Evolutionary conservation across 257 asterid species (phyloP).

Genomic region (Phtheirospermum japonicum): DNA sequence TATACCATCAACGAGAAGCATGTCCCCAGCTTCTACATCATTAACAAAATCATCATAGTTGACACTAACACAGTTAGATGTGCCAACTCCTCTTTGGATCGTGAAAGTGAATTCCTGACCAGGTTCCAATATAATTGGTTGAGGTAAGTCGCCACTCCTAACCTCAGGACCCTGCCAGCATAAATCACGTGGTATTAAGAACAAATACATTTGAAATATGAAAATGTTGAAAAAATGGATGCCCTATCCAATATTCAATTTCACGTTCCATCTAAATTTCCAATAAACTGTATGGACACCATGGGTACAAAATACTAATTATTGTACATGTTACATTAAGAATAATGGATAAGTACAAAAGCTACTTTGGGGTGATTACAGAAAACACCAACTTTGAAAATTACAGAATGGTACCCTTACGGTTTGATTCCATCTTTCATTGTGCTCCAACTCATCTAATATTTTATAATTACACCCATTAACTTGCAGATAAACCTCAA

Average conservation of each 20-base stretch:
- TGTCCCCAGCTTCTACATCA: constrained; percentile 93
- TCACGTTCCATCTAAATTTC: too few relatives aligned
- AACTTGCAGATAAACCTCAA: too few relatives aligned
- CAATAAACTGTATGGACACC: not conserved
- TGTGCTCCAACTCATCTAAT: too few relatives aligned
- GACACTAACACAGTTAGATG: constrained; percentile 87
- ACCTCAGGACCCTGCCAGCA: constrained; percentile 97
- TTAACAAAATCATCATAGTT: constrained; percentile 97
- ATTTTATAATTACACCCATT: too few relatives aligned
- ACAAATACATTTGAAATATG: constrained; percentile 10
- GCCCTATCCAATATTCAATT: not conserved
- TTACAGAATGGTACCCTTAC: too few relatives aligned
- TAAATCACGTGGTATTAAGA: constrained; percentile 19
- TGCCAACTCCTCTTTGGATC: constrained; percentile 92
- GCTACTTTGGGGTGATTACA: too few relatives aligned
- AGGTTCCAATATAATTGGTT: constrained; percentile 63
- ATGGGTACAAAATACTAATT: not conserved
- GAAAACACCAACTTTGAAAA: too few relatives aligned
- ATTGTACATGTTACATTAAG: not conserved
- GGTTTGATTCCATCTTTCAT: not conserved
- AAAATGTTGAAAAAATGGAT: not conserved
- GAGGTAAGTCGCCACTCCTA: constrained; percentile 98
- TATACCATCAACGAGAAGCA: constrained; percentile 97
- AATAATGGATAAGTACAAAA: too few relatives aligned
- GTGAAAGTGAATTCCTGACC: constrained; percentile 98